Evolutionary conservation across 208 protist genomes (phyloP), one percentile per base, ranked within the genome.

Genomic region (Leishmania tropica): DNA sequence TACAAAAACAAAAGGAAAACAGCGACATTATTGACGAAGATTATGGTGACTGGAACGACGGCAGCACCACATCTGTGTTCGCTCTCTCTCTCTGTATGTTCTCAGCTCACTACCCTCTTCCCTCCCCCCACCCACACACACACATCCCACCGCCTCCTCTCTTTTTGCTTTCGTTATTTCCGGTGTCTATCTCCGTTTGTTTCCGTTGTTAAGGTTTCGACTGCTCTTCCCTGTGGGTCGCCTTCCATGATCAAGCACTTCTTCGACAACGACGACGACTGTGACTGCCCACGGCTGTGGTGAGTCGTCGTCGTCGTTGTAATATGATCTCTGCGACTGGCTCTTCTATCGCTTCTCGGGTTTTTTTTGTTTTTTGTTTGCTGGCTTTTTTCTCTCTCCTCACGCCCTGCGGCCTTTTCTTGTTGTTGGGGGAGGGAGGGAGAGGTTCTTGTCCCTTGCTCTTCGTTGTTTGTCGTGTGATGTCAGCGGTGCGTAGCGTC

Each of bases 311-410:
- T 28, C n/a, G 62, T 53, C 11, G 48, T 53, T 53, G 15, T 53
- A 11, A 53, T 17, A 53, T 11, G 48, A 53, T 53, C 15, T 11
- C 48, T 11, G 48, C 48, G 15, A 53, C 48, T 53, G 48, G 1
- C 48, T 53, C 48, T 53, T 17, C 13, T 19, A 53, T 53, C 48
- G 48, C 48, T 53, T 53, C 3, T 19, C 48, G 48, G 48, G 48
- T 53, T 53, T 53, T 7, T 77, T 62, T 77, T 76, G 80, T 6
- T 60, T 17, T 71, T n/a, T 54, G 31, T 78, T 76, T 77, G 15
- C 76, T 71, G 67, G 37, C 37, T 6, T 75, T 6, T 21, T 64
- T 8, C 1, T 21, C 15, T 11, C 42, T 45, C 42, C 35, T 45
- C 81, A 51, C 75, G 75, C n/a, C 21, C 19, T 31, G 65, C 73